Evolutionary conservation across 768 basidiomycete species (phyloP).

Genomic region (Lactarius pseudohatsudake): DNA sequence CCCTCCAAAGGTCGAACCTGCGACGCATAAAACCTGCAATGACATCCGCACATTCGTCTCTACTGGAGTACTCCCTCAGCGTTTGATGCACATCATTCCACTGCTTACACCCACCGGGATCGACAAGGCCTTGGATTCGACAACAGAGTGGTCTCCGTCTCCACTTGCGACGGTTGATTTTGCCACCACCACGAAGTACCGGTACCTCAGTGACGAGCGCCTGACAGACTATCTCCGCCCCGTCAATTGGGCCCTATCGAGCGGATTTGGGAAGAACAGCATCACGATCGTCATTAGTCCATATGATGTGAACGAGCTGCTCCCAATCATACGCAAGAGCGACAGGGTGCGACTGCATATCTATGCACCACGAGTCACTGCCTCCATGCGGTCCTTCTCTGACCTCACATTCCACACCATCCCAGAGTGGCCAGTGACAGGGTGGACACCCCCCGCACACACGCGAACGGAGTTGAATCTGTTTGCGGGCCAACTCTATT

Average conservation of each 20-base stretch:
- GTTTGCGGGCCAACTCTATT: conserved; percentile 20
- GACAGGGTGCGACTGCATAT: conserved; percentile 14
- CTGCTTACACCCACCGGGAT: not conserved
- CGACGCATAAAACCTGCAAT: not conserved
- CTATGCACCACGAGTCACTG: conserved; percentile 15
- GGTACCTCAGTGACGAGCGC: not conserved
- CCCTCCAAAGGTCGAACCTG: conserved; percentile 1
- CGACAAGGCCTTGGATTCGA: not conserved
- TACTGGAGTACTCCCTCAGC: conserved; percentile 2
- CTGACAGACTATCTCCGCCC: conserved; percentile 19
- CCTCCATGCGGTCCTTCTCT: conserved; percentile 20
- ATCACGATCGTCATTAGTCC: conserved; percentile 12
- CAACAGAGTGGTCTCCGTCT: conserved; percentile 4
- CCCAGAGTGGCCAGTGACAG: not conserved
- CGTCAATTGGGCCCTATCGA: conserved; percentile 20
- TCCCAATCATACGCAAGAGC: conserved; percentile 16
- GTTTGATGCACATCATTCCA: not conserved
- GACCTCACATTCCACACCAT: conserved; percentile 16
- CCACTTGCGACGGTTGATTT: conserved; percentile 8
- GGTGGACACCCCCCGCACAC: conserved; percentile 4
- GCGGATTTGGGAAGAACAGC: not conserved
- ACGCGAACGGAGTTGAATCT: conserved; percentile 10
- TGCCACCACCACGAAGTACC: not conserved
- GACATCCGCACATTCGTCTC: conserved; percentile 2
- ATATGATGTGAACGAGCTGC: conserved; percentile 16